Base-by-base conservation (phyloP, 2,329 filamentous ascomycete species). In the Fusarium poae region DNA sequence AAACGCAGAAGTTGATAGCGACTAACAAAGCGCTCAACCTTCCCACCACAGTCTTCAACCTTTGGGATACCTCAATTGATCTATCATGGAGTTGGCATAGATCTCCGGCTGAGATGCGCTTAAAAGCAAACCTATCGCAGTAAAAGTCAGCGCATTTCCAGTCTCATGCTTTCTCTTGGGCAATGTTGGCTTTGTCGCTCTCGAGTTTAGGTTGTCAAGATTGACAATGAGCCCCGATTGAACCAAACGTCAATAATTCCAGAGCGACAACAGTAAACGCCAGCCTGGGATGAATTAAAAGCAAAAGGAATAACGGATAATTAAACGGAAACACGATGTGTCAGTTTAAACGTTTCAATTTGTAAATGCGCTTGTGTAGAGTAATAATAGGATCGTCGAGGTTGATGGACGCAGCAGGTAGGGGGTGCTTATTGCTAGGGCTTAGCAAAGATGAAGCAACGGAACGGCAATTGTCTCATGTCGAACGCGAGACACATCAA, bases 281-380 rank as follows among this genome's bases (percentile, higher is more conserved):
- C n/a, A 1, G 6, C 32, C 15, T 3, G 35, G n/a, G n/a, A 39
- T 7, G n/a, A 20, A 6, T n/a, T 11, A 0, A 39, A 5, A 0
- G 5, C 35, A 12, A 20, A 11, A 3, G 6, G 18, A 20, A 20
- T 2, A 39, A 39, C 6, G 0, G n/a, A 20, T 16, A 21, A 42
- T 5, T 23, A 9, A 25, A 9, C 3, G 10, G 39, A 16, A 16
- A 42, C 39, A 40, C 13, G 16, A 42, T 21, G 39, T 25, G 21
- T 25, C 39, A 18, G 20, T 23, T 15, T 10, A 10, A 10, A 1
- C 2, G 21, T 16, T 23, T 25, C 8, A 16, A 15, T 42, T 10
- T 42, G 39, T 42, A 16, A 21, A 42, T 15, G 20, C 20, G 13
- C 39, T 23, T 15, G 13, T 7, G n/a, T 15, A 16, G 21, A 16